phyloP scores from a whole-genome alignment of 495 filamentous ascomycete genomes.

The Friedmanniomyces simplex region DNA sequence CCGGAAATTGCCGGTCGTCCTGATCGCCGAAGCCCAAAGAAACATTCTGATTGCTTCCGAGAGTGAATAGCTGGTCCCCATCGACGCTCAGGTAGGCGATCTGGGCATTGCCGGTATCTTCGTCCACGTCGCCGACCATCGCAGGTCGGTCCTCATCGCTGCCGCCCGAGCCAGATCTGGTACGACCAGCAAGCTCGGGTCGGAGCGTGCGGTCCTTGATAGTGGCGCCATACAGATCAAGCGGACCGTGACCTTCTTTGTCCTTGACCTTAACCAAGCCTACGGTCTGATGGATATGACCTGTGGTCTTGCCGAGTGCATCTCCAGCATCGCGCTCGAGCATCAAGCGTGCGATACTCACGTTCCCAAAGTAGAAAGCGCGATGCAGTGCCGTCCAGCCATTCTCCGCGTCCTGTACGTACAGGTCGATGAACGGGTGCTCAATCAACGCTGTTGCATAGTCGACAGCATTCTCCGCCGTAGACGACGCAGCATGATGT shows the following conservation, averaged over 20 bases:
- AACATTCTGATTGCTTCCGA: conserved; percentile 92
- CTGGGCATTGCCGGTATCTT: conserved; percentile 2
- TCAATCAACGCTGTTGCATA: conserved; percentile 72
- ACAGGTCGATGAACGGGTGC: conserved; percentile 75
- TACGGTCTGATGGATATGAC: conserved; percentile 36
- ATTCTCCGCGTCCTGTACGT: conserved; percentile 76
- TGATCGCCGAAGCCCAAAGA: conserved; percentile 85
- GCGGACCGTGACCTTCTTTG: conserved; percentile 84
- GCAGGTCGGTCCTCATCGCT: conserved; percentile 32
- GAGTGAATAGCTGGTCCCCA: conserved; percentile 82
- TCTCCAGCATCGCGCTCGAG: conserved; percentile 65
- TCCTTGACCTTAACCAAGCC: conserved; percentile 90
- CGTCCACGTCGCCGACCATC: conserved; percentile 28
- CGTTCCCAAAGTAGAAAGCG: conserved; percentile 86
- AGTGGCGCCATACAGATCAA: conserved; percentile 79
- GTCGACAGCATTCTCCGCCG: conserved; percentile 49
- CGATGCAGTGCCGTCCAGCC: conserved; percentile 94
- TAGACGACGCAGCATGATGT: conserved; percentile 71
- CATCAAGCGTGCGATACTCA: conserved; percentile 69
- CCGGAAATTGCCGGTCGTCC: conserved; percentile 87
- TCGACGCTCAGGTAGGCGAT: conserved; percentile 32
- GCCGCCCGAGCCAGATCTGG: conserved; percentile 22
- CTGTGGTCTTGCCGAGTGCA: conserved; percentile 39
- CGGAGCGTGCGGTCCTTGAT: conserved; percentile 46
- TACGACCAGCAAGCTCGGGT: conserved; percentile 17